Evolutionary conservation across 2,329 filamentous ascomycete genomes (phyloP).

Genomic region (Fusarium ramigenum): DNA sequence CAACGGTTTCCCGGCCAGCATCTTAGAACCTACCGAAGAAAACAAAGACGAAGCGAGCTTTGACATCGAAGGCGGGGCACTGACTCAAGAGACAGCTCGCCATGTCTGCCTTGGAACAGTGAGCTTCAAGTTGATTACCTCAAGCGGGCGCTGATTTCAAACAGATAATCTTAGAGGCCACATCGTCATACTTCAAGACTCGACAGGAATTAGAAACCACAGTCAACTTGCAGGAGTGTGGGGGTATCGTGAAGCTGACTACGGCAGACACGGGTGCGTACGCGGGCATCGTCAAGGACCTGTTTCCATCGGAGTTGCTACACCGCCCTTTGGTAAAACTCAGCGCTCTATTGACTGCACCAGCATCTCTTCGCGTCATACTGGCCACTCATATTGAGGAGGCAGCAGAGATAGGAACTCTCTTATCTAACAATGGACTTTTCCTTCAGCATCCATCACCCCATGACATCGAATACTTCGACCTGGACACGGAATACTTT

Average conservation of each 20-base stretch:
- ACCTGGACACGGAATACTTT: background rate
- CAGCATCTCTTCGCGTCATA: background rate
- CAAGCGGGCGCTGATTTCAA: rapidly evolving
- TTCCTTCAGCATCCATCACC: background rate
- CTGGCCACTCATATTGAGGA: background rate
- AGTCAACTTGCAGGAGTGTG: too few species aligned
- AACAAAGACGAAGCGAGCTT: rapidly evolving
- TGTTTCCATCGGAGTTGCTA: background rate
- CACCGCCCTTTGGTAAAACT: background rate
- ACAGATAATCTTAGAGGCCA: background rate
- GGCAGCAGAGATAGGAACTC: background rate
- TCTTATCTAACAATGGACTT: rapidly evolving
- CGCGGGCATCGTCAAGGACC: background rate
- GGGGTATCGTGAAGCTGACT: too few species aligned
- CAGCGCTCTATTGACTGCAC: background rate
- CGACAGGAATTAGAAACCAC: too few species aligned
- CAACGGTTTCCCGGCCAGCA: rapidly evolving
- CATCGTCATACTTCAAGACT: too few species aligned
- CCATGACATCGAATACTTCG: background rate
- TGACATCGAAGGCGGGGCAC: rapidly evolving
- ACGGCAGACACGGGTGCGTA: background rate
- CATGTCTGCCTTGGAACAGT: background rate
- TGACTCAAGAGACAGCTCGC: background rate
- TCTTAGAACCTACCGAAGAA: rapidly evolving
- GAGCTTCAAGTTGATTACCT: background rate